Evolutionary conservation across 176 grass and related monocot species (phyloP), one percentile per base, ranked within the genome.

Genomic region (Oryza rufipogon): DNA sequence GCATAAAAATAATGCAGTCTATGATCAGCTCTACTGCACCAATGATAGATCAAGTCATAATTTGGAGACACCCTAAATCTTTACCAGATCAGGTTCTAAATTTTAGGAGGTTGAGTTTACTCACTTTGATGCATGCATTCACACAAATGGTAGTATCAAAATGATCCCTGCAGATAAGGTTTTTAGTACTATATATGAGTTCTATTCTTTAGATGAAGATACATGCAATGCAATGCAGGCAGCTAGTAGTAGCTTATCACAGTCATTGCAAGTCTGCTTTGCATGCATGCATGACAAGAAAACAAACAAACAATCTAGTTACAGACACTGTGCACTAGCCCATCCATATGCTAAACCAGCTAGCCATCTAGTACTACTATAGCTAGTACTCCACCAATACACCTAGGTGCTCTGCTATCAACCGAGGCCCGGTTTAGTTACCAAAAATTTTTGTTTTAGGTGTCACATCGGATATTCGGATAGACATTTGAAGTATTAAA

Each of bases 261-360:
- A 23, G 20, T 63, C 58, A 63, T 61, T 20, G 17, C 17, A 58
- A 20, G 52, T 17, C 20, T 58, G 52, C 17, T 20, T 58, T 58
- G 52, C 17, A 25, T 30, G 20, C 30, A 77, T 63, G 33, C 12
- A 46, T 64, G 69, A 10, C 42, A 69, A 71, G 41, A 49, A 82
- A 87, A 87, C 78, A 87, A 63, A 63, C 86, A 82, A 77, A 71
- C 80, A 71, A 82, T 87, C 80, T 87, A 77, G 86, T 87, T 83
- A 65, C 73, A 39, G 86, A 87, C 64, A 77, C 80, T 82, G 71
- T 76, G 71, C 64, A 36, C 60, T 32, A 34, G 70, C 65, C 38
- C 60, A 65, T 45, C 36, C 58, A 64, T 44, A 44, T 28, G 65
- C n/a, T 63, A 63, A 63, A 23, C 58, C 10, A 10, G 58, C 58